These are phyloP conservation scores for Aspergillus oerlinghausenensis DNA, from an alignment of 2,329 filamentous ascomycete species.

Conservation along the genomic window DNA sequence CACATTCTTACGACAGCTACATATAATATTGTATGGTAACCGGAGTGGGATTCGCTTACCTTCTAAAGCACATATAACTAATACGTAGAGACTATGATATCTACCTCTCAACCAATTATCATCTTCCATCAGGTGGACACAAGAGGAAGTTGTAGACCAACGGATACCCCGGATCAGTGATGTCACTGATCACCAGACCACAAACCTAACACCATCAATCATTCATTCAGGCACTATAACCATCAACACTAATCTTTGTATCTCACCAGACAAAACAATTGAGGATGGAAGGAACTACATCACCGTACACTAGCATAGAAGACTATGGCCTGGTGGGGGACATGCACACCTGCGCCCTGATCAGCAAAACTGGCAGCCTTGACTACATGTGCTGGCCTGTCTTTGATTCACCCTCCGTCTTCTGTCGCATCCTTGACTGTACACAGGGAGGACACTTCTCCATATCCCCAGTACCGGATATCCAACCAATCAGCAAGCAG, in stretches of 20 bases:
- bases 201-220: too few species aligned
- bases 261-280: not conserved
- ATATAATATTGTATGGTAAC: too few species aligned
- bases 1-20: too few species aligned
- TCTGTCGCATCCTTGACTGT: conserved; percentile 69
- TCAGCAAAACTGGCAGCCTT: conserved; percentile 67
- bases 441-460: conserved; percentile 70
- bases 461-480: conserved; percentile 47
- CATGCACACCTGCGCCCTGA: conserved; percentile 70
- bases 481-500: conserved; percentile 61
- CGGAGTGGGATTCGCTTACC: too few species aligned
- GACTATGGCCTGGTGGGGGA: conserved; percentile 78
- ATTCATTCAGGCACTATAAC: not conserved
- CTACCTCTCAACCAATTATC: too few species aligned
- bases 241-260: not conserved
- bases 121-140: too few species aligned
- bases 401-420: conserved; percentile 72
- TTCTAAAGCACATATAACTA: too few species aligned
- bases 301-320: conserved; percentile 51
- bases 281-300: not conserved
- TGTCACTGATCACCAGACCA: not conserved
- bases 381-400: conserved; percentile 81
- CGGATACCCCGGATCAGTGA: not conserved
- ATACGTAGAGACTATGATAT: too few species aligned
- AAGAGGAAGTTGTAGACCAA: not conserved